A percentile compares a stretch with the other conserved stretches of the same genome.
Conservation (phyloP, 192 early-diverging fungal genomes). For the Linnemannia hyalina region DNA sequence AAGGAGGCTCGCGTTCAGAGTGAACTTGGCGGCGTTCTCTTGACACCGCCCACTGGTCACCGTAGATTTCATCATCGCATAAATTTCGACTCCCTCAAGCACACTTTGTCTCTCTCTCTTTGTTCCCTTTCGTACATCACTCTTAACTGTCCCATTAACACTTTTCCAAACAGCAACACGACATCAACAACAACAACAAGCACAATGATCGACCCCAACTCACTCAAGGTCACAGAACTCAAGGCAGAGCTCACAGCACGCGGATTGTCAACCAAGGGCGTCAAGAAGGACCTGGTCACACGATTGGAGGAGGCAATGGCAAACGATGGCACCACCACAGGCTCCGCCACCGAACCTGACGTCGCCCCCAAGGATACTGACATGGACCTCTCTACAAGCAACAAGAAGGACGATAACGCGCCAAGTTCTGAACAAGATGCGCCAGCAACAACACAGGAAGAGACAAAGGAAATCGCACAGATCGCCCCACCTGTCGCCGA, state of each 20-base stretch:
- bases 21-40: background rate
- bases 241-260: slow-evolving; percentile 68
- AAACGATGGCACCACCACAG: slow-evolving; percentile 20
- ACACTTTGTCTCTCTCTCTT: background rate
- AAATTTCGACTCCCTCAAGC: background rate
- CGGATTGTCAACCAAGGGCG: slow-evolving; percentile 68
- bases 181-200: background rate
- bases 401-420: background rate
- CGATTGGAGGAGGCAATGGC: slow-evolving; percentile 70
- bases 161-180: background rate
- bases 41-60: background rate
- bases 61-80: background rate
- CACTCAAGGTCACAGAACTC: slow-evolving; percentile 73
- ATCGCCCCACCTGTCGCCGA: slow-evolving; percentile 20
- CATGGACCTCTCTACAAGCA: background rate
- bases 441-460: background rate
- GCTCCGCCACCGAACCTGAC: slow-evolving; percentile 23
- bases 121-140: background rate
- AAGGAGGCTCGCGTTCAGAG: background rate
- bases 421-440: background rate
- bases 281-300: slow-evolving; percentile 74
- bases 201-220: slow-evolving; percentile 50
- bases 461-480: slow-evolving; percentile 24
- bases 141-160: background rate
- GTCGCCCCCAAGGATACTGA: slow-evolving; percentile 27